These are phyloP conservation scores for Stereocaulon alpinum DNA, from an alignment of 495 filamentous ascomycete genomes.

Conservation along the genomic window DNA sequence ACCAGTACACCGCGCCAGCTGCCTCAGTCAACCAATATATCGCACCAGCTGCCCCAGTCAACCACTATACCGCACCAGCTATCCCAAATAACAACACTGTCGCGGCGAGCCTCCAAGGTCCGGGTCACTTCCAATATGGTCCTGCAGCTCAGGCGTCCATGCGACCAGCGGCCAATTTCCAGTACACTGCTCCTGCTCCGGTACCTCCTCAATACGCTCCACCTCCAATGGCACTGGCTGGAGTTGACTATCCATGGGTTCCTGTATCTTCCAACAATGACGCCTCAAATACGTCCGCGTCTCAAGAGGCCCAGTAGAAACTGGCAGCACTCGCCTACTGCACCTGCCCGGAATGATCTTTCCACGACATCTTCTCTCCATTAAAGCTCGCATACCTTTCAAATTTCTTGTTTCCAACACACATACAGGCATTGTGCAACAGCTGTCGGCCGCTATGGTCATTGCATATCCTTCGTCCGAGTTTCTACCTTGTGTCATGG, in stretches of 20 bases:
- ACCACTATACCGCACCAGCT: not conserved
- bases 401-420: not conserved
- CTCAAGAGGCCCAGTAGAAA: not conserved
- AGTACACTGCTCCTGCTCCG: constrained; percentile 4
- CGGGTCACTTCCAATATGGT: not conserved
- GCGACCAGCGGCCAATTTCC: constrained; percentile 9
- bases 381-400: not conserved
- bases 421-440: not conserved
- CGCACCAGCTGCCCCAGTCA: not conserved
- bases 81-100: not conserved
- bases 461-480: not conserved
- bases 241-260: constrained; percentile 12
- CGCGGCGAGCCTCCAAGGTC: not conserved
- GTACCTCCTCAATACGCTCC: constrained; percentile 5
- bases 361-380: no score
- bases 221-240: constrained; percentile 2
- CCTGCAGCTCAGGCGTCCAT: not conserved
- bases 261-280: not conserved
- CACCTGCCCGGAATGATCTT: no score
- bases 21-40: constrained; percentile 1
- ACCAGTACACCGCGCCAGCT: constrained; percentile 6
- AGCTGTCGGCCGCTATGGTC: not conserved
- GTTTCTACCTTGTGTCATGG: constrained; percentile 4
- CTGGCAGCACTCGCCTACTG: not conserved
- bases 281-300: not conserved